Conservation (phyloP, 2,329 filamentous ascomycete species). For the Hypoxylon sp. region DNA sequence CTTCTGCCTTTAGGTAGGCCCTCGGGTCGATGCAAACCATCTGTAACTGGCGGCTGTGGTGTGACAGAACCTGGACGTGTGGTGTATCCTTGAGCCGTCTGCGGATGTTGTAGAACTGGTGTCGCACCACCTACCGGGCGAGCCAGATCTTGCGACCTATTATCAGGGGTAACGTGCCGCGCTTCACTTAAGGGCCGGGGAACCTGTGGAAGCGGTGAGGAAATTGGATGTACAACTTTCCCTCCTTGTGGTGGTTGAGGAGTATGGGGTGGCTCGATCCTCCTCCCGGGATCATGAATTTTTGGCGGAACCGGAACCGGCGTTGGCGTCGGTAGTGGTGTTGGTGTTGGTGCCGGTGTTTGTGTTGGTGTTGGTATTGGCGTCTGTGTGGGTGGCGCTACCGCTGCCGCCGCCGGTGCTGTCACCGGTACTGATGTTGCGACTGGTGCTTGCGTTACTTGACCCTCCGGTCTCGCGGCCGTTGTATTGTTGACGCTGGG, state of each 20-base stretch:
- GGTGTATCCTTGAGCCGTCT: slow-evolving; percentile 54
- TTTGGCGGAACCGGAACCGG: slow-evolving; percentile 41
- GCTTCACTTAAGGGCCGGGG: slow-evolving; percentile 46
- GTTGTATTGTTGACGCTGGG: slow-evolving; percentile 38
- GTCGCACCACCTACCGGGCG: slow-evolving; percentile 47
- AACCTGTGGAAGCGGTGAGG: slow-evolving; percentile 47
- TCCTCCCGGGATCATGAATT: slow-evolving; percentile 40
- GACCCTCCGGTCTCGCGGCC: slow-evolving; percentile 42
- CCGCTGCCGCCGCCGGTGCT: slow-evolving; percentile 15
- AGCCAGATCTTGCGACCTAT: slow-evolving; percentile 45
- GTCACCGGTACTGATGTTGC: slow-evolving; percentile 17
- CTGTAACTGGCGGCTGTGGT: slow-evolving; percentile 49
- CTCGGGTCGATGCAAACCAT: slow-evolving; percentile 56
- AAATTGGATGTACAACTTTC: slow-evolving; percentile 46
- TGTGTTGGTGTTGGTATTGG: slow-evolving; percentile 21
- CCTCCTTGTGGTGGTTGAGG: slow-evolving; percentile 48
- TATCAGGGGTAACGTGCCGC: slow-evolving; percentile 48
- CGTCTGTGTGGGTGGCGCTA: slow-evolving; percentile 16
- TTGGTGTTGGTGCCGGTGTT: slow-evolving; percentile 23
- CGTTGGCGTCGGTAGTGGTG: slow-evolving; percentile 25
- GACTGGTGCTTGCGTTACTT: slow-evolving; percentile 39
- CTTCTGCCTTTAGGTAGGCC: slow-evolving; percentile 52
- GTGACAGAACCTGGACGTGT: slow-evolving; percentile 50
- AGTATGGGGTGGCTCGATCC: slow-evolving; percentile 41
- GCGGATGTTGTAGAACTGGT: slow-evolving; percentile 60